Evolutionary conservation across 495 filamentous ascomycete species (phyloP), one percentile per base, ranked within the genome.

Genomic region (Thozetella sp.): DNA sequence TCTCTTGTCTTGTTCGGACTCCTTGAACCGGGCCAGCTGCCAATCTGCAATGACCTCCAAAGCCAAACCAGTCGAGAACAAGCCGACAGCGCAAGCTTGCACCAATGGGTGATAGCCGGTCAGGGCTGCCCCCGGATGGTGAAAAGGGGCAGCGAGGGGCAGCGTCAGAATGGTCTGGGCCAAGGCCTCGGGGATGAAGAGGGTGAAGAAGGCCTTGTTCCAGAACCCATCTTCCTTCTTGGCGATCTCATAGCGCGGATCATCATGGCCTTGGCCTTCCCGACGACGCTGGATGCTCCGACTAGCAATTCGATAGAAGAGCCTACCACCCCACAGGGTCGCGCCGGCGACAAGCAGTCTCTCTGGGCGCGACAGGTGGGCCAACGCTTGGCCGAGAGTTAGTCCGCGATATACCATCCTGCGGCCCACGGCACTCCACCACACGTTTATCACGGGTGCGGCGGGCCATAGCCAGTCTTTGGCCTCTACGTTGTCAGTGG

Each of bases 391-490:
- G 0, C 56, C 46, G 2, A 83, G 51, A 0, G 82, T 68, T 27
- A 80, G 53, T 1, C 76, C 72, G 10, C 74, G 60, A 46, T 70
- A 63, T 24, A 76, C 63, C 17, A 83, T 67, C 1, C 69, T 75
- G 20, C 70, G 71, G 34, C 84, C 81, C 53, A 86, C 62, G 40
- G 84, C 80, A 54, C 72, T 79, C 81, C 81, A 84, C 84, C 84
- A 87, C 4, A 80, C 84, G 64, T 84, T 86, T 57, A 74, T 57
- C 25, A 86, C 78, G 64, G 81, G 83, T 20, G 68, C 78, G 2
- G 73, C 66, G 0, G 83, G 81, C 85, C 85, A 87, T 25, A 80
- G 63, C 75, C 78, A 81, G 64, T 87, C 83, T 64, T 87, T 87
- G 24, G 78, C 68, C 24, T 86, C 84, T 26, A 81, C 75, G 19